phyloP scores from a whole-genome alignment of 1,139 yeast species.

The Kodamaea sp. region DNA sequence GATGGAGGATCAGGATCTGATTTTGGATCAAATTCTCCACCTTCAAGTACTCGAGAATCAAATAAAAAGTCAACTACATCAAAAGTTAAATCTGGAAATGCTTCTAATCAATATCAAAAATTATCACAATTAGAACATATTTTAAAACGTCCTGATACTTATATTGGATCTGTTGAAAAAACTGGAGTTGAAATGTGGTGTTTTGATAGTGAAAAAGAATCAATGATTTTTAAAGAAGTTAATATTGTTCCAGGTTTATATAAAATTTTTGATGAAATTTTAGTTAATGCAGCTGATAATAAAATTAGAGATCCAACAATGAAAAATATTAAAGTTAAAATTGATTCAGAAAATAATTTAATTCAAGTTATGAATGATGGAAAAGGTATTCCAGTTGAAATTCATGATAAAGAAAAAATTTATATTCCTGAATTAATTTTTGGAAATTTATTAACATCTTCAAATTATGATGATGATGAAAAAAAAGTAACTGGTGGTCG shows the following conservation, averaged over 20 bases:
- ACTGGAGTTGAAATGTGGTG: conserved; percentile 85
- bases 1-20: conserved; percentile 9
- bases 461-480: conserved; percentile 93
- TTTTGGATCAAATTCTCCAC: conserved; percentile 5
- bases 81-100: conserved; percentile 16
- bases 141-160: conserved; percentile 95
- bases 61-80: background rate
- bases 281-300: conserved; percentile 98
- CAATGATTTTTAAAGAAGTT: conserved; percentile 70
- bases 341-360: conserved; percentile 68
- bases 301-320: conserved; percentile 91
- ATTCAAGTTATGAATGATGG: conserved; percentile 92
- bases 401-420: conserved; percentile 86
- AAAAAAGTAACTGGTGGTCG: conserved; percentile 98
- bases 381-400: conserved; percentile 91
- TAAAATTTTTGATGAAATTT: conserved; percentile 94
- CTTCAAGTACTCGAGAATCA: conserved; percentile 1
- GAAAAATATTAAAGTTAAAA: conserved; percentile 78
- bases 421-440: conserved; percentile 95
- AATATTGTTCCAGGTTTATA: conserved; percentile 91
- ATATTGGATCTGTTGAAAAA: conserved; percentile 90
- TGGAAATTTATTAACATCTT: conserved; percentile 91
- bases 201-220: conserved; percentile 62
- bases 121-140: conserved; percentile 95
- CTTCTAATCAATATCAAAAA: conserved; percentile 85